phyloP scores from a whole-genome alignment of 352 stramenopile genomes.

The Phytophthora constricta region DNA sequence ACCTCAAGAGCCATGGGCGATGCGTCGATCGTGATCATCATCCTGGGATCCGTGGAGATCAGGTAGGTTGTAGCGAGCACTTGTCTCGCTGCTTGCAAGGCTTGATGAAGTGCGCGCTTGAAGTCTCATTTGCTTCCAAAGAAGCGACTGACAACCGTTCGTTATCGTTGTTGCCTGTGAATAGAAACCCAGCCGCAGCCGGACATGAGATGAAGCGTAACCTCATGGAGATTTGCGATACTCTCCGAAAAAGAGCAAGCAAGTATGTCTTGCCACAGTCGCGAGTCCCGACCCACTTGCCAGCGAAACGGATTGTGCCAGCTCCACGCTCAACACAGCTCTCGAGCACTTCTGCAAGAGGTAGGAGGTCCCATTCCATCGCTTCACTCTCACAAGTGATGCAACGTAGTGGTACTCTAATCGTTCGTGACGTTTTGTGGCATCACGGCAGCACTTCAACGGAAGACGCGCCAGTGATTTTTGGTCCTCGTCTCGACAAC shows the following conservation, averaged over 20 bases:
- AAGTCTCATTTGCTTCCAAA: not conserved
- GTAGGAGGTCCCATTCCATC: constrained; percentile 37
- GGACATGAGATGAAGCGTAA: constrained; percentile 56
- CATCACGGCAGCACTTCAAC: constrained; percentile 55
- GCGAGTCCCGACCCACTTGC: constrained; percentile 51
- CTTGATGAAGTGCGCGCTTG: not conserved
- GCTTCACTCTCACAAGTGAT: not conserved
- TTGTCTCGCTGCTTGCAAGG: no score
- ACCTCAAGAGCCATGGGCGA: constrained; percentile 57
- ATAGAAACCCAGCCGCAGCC: constrained; percentile 38
- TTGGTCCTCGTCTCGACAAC: constrained; percentile 78
- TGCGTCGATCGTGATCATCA: constrained; percentile 80
- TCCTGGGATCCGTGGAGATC: constrained; percentile 77
- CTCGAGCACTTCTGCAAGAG: constrained; percentile 82
- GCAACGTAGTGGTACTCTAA: constrained; percentile 16
- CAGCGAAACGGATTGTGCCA: constrained; percentile 40
- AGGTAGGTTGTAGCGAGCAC: constrained; percentile 34
- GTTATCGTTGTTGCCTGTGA: not conserved
- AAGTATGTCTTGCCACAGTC: constrained; percentile 73
- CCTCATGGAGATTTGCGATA: constrained; percentile 77
- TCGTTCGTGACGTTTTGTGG: not conserved
- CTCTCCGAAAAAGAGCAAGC: constrained; percentile 84
- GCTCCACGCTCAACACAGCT: constrained; percentile 59
- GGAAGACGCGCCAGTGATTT: constrained; percentile 68
- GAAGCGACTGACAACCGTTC: not conserved